These are phyloP conservation scores for Starmera dryadoides DNA, from an alignment of 805 yeast genomes.

Conservation along the genomic window DNA sequence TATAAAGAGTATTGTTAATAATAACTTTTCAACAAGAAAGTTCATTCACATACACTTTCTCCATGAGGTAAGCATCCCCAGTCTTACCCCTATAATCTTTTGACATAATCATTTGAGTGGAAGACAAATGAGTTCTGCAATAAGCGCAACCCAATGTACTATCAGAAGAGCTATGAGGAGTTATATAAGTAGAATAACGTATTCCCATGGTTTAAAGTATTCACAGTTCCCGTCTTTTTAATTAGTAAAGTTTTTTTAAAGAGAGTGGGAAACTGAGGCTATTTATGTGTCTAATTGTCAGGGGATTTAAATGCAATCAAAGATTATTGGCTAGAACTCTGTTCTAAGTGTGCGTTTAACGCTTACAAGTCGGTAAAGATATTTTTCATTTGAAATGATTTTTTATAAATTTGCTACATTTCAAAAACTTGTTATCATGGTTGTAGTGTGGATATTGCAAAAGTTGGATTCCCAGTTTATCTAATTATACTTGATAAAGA, in stretches of 20 bases:
- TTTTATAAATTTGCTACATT: too few species aligned
- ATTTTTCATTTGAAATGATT: too few species aligned
- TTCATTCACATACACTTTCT: slow-evolving; percentile 28
- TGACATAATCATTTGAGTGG: slow-evolving; percentile 27
- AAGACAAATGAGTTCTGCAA: slow-evolving; percentile 35
- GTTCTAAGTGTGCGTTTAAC: too few species aligned
- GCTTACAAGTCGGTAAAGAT: too few species aligned
- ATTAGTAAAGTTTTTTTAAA: too few species aligned
- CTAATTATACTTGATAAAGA: too few species aligned
- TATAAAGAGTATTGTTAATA: slow-evolving; percentile 6
- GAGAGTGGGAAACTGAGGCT: too few species aligned
- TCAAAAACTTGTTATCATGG: too few species aligned
- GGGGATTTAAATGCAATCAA: not conserved
- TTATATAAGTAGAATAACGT: slow-evolving; percentile 34
- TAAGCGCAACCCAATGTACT: slow-evolving; percentile 30
- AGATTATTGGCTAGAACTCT: too few species aligned
- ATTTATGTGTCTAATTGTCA: not conserved
- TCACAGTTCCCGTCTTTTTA: too few species aligned
- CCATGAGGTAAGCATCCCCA: slow-evolving; percentile 53
- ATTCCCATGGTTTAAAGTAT: slow-evolving; percentile 33
- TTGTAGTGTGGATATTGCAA: too few species aligned
- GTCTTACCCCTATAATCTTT: slow-evolving; percentile 48
- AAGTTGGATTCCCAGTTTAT: too few species aligned
- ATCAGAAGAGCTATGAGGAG: slow-evolving; percentile 22
- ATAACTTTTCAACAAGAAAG: not conserved